Base-by-base conservation (phyloP, 1,284 basidiomycete genomes). In the Schizophyllum amplum region DNA sequence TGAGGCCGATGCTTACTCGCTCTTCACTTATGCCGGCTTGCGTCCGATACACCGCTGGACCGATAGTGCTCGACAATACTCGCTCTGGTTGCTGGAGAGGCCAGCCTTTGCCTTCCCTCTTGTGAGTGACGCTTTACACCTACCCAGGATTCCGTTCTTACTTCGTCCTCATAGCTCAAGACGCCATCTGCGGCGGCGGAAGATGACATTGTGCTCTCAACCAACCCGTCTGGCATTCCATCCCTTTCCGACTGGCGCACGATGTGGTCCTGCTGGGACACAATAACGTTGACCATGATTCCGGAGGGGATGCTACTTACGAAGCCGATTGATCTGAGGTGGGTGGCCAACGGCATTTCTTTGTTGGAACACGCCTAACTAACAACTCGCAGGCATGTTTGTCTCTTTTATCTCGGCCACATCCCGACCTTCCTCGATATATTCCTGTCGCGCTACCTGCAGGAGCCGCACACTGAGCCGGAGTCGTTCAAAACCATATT, bases 351-450 rank as follows among this genome's bases (percentile, higher is more conserved):
- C 33, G 33, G 33, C 17, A 42, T 17, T 42, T 17, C 33, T 17
- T 42, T 13, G 17, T 42, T 17, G 33, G 33, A 9, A 13, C 17
- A 17, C 11, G 33, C 33, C 17, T 9, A 42, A 42, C 33, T 17
- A 42, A 9, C 33, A 9, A 13, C n/a, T 17, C 33, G 33, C 33
- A 42, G 61, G 23, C 61, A 62, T 46, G 61, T 62, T 9, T 62
- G 61, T 21, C 57, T 63, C 3, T 61, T 91, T 73, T 98, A 97
- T 69, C 71, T 94, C 7, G 94, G 95, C 0, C 95, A 98, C 69
- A 93, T 97, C 54, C 89, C 90, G 0, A 76, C 89, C 42, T 90
- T 99, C 75, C 71, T 96, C 61, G 95, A 98, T 69, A 98, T 98
- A 52, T 90, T 97, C 67, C 72, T 98, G 22, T 88, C 92, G 7